Percentiles rank a stretch among this genome's conserved stretches.
phyloP scores from a whole-genome alignment of 192 early-diverging fungal species.

The Chytriomyces sp. region DNA sequence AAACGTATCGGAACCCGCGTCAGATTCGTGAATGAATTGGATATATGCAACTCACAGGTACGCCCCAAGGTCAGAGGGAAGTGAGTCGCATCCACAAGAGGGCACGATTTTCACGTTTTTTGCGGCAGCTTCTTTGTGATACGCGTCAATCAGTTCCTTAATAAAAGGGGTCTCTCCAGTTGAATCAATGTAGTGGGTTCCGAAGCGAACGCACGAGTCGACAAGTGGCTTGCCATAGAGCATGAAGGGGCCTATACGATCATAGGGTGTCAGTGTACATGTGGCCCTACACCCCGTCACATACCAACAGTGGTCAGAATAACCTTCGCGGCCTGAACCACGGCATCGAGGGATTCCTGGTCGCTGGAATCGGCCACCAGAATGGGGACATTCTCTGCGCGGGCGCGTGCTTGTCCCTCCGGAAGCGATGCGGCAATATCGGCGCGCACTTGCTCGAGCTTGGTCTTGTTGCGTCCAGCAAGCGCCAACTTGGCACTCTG shows the following conservation, averaged over 20 bases:
- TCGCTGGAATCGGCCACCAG: slow-evolving; percentile 71
- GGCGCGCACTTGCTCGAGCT: slow-evolving; percentile 62
- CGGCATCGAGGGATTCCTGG: slow-evolving; percentile 59
- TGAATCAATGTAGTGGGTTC: slow-evolving; percentile 87
- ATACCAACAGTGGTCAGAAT: slow-evolving; percentile 78
- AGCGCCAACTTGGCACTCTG: slow-evolving; percentile 71
- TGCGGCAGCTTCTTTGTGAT: slow-evolving; percentile 65
- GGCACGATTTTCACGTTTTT: slow-evolving; percentile 76
- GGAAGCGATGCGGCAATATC: slow-evolving; percentile 46
- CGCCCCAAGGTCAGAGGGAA: slow-evolving; percentile 84
- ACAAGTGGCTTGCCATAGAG: slow-evolving; percentile 73
- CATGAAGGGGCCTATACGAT: slow-evolving; percentile 57
- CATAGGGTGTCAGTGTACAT: neutral
- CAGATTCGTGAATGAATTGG: no score
- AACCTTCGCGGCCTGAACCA: slow-evolving; percentile 67
- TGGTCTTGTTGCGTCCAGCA: slow-evolving; percentile 71
- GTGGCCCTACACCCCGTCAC: neutral
- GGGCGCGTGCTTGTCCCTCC: neutral
- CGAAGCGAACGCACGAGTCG: slow-evolving; percentile 63
- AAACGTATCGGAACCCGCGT: no score
- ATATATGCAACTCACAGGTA: no score
- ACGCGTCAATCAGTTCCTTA: slow-evolving; percentile 63
- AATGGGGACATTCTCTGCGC: slow-evolving; percentile 47
- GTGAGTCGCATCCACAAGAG: slow-evolving; percentile 87
- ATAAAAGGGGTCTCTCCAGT: slow-evolving; percentile 81